Percentiles rank a stretch among this genome's conserved stretches.
Conservation (phyloP, 2,329 filamentous ascomycete species). For the Botrytis tulipae region DNA sequence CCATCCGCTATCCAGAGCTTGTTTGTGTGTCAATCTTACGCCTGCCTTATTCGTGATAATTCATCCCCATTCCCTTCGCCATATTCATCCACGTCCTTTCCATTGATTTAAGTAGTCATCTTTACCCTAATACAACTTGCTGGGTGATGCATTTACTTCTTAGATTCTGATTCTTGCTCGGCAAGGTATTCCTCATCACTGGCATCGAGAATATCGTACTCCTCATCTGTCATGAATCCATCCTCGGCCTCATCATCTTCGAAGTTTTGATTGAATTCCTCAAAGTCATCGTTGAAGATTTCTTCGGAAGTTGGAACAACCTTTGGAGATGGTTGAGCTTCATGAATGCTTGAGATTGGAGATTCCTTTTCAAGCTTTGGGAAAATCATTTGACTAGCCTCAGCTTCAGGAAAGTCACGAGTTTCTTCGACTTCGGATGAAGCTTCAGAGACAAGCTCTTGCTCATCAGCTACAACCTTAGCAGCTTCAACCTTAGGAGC, state of each 20-base stretch:
- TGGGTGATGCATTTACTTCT: slow-evolving; percentile 32
- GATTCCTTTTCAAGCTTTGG: slow-evolving; percentile 95
- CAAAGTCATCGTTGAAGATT: slow-evolving; percentile 39
- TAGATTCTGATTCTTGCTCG: slow-evolving; percentile 44
- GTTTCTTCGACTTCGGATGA: neutral
- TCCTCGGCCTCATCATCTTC: slow-evolving; percentile 62
- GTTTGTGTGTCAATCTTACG: slow-evolving; percentile 36
- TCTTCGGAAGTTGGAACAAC: slow-evolving; percentile 46
- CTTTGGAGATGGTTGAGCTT: slow-evolving; percentile 45
- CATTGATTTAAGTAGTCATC: neutral
- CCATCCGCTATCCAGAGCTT: slow-evolving; percentile 33
- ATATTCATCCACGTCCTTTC: slow-evolving; percentile 18
- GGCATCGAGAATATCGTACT: slow-evolving; percentile 95
- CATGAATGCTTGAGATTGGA: slow-evolving; percentile 74
- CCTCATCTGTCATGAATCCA: slow-evolving; percentile 92
- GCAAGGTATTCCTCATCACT: slow-evolving; percentile 81
- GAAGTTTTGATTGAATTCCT: slow-evolving; percentile 52
- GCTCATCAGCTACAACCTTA: neutral
- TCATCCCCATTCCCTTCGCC: slow-evolving; percentile 19
- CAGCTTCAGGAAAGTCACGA: slow-evolving; percentile 23
- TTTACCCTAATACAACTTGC: slow-evolving; percentile 10
- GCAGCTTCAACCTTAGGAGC: neutral
- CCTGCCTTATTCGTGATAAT: slow-evolving; percentile 23
- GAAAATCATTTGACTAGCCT: slow-evolving; percentile 83
- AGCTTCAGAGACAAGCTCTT: neutral